Base-by-base conservation (phyloP, 257 asterid genomes). In the Lycium barbarum region DNA sequence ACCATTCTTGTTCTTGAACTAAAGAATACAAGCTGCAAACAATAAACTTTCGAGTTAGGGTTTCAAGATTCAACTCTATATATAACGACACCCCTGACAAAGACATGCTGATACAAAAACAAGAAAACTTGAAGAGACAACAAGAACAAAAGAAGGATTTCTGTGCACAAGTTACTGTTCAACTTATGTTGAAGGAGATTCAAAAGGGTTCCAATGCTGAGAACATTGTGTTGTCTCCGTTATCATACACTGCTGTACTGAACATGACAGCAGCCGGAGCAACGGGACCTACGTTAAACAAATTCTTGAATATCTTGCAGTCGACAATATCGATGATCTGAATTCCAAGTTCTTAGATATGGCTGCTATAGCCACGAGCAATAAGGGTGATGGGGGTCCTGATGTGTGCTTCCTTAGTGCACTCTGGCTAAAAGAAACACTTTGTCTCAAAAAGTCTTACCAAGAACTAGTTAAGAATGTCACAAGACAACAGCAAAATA, bases 241-340 rank as follows among this genome's bases (percentile, higher is more conserved):
- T 54, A 10, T 54, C 58, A 11, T 54, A 9, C 58, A 54, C 58
- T 1, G 4, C 45, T 58, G 51, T 84, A 45, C 4, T 15, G 55
- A 26, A 83, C 7, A 84, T 58, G 86, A 6, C 36, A 9, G 86
- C 17, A 6, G 83, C 49, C 0, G 76, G 86, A 84, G 40, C 59
- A 40, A 70, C 63, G 0, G 86, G 83, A 9, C 17, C 18, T 18
- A 40, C 86, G 1, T 55, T 58, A 17, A 35, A 20, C 49, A 26
- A 0, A 43, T 57, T 7, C 73, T 84, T 10, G 18, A 22, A 0
- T 73, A 71, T 40, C 10, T 79, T 5, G 86, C 15, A 57, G 43
- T 7, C 2, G 47, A 40, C 6, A 22, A 9, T 26, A 33, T 72
- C 20, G 74, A 40, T 0, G 49, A 73, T 8, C 63, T 84, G 40